These are phyloP conservation scores for Astrephomene gubernaculifera DNA, from an alignment of 139 green algal species.

Conservation along the genomic window DNA sequence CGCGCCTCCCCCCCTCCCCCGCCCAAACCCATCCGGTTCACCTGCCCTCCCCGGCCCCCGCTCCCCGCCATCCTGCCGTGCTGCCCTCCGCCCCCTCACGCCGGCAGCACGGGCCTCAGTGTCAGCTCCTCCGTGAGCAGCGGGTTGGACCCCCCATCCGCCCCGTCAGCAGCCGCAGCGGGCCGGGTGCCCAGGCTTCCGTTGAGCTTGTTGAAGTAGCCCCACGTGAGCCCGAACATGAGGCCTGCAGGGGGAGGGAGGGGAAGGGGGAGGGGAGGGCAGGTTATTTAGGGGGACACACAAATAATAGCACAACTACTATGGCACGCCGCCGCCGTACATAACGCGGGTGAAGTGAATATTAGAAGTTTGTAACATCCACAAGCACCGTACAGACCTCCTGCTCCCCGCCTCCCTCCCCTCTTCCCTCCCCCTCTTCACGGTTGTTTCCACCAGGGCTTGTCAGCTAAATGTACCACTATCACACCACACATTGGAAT, in stretches of 20 bases:
- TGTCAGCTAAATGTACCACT: too few relatives aligned
- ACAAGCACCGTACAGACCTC: neutral
- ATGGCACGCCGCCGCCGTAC: neutral
- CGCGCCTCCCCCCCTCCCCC: too few relatives aligned
- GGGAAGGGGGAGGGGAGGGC: neutral
- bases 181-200: neutral
- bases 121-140: constrained; percentile 29
- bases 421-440: too few relatives aligned
- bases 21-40: too few relatives aligned
- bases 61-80: too few relatives aligned
- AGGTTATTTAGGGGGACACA: neutral
- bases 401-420: too few relatives aligned
- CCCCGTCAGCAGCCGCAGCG: neutral
- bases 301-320: neutral
- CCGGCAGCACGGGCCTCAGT: constrained; percentile 39
- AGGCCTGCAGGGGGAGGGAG: constrained; percentile 33
- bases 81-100: too few relatives aligned
- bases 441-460: too few relatives aligned
- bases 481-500: too few relatives aligned
- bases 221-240: constrained; percentile 84
- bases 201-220: constrained; percentile 45
- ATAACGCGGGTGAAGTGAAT: neutral
- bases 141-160: neutral
- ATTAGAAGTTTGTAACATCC: neutral
- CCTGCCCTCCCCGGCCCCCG: too few relatives aligned